phyloP scores from a whole-genome alignment of 2,329 filamentous ascomycete genomes.

The Dactylellina drechsleri region DNA sequence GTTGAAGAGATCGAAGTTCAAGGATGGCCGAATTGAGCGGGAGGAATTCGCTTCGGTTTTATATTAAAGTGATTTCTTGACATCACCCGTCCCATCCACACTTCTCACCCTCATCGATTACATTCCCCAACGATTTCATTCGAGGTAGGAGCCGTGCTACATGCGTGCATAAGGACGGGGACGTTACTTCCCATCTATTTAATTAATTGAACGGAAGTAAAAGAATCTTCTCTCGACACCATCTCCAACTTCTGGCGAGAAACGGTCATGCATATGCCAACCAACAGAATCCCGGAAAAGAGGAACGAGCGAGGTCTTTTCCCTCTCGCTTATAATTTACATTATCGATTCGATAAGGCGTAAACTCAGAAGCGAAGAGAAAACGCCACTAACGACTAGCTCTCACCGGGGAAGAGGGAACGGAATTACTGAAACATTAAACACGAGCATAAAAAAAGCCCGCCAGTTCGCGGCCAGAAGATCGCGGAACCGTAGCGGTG shows the following conservation, averaged over 20 bases:
- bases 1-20: neutral
- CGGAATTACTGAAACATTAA: too few species aligned
- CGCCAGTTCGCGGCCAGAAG: slow-evolving; percentile 26
- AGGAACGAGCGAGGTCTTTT: neutral
- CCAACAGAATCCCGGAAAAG: slow-evolving; percentile 42
- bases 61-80: slow-evolving; percentile 32
- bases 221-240: neutral
- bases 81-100: slow-evolving; percentile 1
- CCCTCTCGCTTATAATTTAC: neutral
- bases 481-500: slow-evolving; percentile 21
- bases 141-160: slow-evolving; percentile 1
- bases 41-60: slow-evolving; percentile 15
- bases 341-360: slow-evolving; percentile 8
- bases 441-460: neutral
- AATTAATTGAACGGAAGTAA: too few species aligned
- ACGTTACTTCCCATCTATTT: too few species aligned
- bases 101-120: slow-evolving; percentile 20
- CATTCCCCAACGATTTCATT: slow-evolving; percentile 10
- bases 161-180: too few species aligned
- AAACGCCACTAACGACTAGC: neutral
- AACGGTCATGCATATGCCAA: neutral
- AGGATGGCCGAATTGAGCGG: slow-evolving; percentile 1
- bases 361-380: slow-evolving; percentile 19
- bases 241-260: neutral
- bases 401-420: slow-evolving; percentile 35